Conservation (phyloP, 805 yeast genomes). For the Candida orba region DNA sequence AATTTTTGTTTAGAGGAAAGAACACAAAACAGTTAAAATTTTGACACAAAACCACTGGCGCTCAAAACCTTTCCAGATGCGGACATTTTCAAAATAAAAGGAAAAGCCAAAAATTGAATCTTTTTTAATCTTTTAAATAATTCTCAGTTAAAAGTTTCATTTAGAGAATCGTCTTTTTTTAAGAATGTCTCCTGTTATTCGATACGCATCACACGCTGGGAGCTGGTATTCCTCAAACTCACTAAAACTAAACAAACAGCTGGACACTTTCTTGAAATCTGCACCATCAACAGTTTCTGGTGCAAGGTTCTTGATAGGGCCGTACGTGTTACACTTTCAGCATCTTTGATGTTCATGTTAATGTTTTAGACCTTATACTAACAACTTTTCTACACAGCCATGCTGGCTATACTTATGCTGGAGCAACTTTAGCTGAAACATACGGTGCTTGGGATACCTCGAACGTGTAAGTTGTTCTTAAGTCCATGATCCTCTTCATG, state of each 20-base stretch:
- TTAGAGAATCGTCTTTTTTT: not conserved
- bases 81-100: not conserved
- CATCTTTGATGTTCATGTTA: not conserved
- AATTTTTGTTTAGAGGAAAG: not conserved
- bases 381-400: conserved; percentile 39
- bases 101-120: too few species aligned
- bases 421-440: conserved; percentile 68
- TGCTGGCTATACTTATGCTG: conserved; percentile 88
- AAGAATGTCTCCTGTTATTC: not conserved
- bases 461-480: conserved; percentile 26
- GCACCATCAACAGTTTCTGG: conserved; percentile 30
- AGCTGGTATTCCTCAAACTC: conserved; percentile 68
- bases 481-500: not conserved
- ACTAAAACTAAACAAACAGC: conserved; percentile 37
- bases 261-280: conserved; percentile 38
- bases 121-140: not conserved
- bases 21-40: not conserved
- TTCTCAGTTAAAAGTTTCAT: not conserved
- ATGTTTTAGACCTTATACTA: not conserved
- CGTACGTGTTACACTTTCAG: conserved; percentile 24
- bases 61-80: not conserved
- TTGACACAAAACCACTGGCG: not conserved
- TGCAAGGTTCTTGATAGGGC: conserved; percentile 52
- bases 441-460: conserved; percentile 63
- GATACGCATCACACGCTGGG: conserved; percentile 69